Evolutionary conservation across 202 grass and related monocot genomes (phyloP), one percentile per base, ranked within the genome.

Genomic region (Carex arenaria): DNA sequence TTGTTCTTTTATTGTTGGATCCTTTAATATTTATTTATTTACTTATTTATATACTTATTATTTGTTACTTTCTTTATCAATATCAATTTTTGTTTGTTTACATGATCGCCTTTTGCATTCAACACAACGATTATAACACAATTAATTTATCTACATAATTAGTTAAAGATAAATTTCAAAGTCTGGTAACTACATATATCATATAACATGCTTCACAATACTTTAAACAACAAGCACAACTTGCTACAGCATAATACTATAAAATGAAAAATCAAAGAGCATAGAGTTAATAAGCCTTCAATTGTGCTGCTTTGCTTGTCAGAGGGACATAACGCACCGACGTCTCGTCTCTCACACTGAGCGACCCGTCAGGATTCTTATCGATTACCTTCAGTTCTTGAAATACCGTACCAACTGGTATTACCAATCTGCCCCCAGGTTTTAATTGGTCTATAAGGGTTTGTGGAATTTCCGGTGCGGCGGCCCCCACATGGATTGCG

Each of bases 371-470:
- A 4, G 6, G 62, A 22, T 89, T 91, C 87, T 96, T 96, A 84
- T 93, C 93, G 5, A 96, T 83, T 49, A 96, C 93, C 56, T 96
- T 92, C 77, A 96, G 88, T 64, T 93, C 90, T 89, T 96, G 93
- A 64, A 88, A 86, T 14, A 83, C 52, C 10, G 82, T 85, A 54
- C 93, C 93, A 0, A 96, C 89, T 4, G 93, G 93, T 61, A 96
- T 96, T 60, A 96, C 93, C 93, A 93, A 86, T 83, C 87, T 93
- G 60, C 90, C 90, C 5, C 90, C 89, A 18, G 93, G 93, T 71
- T 93, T 96, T 55, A 96, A 88, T 84, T 93, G 90, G 43, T 93
- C 36, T 10, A 93, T 79, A 64, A 96, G 20, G 0, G 89, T 78
- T 56, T 88, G 75, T 7, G 90, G 90, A 38, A 90, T 92, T 81